These are phyloP conservation scores for Thinopyrum elongatum DNA, from an alignment of 176 grass and related monocot species.

Conservation along the genomic window DNA sequence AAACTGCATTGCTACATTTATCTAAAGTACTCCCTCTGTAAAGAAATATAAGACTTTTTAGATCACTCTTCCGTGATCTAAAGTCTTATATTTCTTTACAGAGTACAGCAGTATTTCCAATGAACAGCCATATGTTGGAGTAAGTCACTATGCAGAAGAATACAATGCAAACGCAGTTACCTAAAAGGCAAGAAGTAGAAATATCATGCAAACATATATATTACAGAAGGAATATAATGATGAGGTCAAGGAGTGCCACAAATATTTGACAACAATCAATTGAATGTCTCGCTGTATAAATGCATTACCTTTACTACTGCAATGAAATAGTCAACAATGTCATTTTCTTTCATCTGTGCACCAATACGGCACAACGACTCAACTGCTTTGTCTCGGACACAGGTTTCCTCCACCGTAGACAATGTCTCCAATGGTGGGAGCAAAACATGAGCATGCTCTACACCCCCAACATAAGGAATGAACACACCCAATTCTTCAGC, in stretches of 20 bases:
- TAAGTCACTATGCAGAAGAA: not conserved
- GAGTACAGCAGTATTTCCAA: too few relatives aligned
- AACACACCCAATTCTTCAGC: constrained; percentile 95
- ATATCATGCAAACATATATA: not conserved
- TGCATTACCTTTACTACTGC: constrained; percentile 66
- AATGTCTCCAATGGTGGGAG: constrained; percentile 86
- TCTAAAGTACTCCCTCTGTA: not conserved
- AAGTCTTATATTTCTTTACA: too few relatives aligned
- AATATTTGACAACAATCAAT: not conserved
- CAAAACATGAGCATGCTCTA: constrained; percentile 82
- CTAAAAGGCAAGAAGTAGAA: not conserved
- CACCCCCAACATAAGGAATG: constrained; percentile 93
- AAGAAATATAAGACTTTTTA: too few relatives aligned
- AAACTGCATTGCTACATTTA: not conserved
- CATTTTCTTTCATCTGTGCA: constrained; percentile 91
- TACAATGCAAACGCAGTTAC: not conserved
- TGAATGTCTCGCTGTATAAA: not conserved
- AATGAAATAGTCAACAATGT: constrained; percentile 74
- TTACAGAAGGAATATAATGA: not conserved
- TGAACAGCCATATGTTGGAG: not conserved
- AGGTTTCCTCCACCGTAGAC: constrained; percentile 91
- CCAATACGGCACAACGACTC: constrained; percentile 88
- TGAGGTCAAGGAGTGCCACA: not conserved
- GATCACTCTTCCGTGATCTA: too few relatives aligned
- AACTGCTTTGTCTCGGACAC: constrained; percentile 93